Conservation (phyloP, 2,329 filamentous ascomycete species). For the Fusarium sp. region DNA sequence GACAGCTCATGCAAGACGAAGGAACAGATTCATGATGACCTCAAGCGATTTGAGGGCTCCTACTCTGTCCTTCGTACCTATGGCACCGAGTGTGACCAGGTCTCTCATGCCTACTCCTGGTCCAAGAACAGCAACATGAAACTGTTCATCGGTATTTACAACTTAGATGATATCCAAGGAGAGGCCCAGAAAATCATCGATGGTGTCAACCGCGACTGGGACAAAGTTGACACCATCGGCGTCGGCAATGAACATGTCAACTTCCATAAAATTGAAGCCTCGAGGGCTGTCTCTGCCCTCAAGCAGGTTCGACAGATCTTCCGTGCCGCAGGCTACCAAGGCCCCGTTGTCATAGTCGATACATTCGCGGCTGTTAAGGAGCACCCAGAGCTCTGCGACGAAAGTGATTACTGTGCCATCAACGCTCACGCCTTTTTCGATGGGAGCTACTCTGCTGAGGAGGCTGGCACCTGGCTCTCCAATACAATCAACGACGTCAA, state of each 20-base stretch:
- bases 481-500: constrained; percentile 65
- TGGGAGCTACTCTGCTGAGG: constrained; percentile 67
- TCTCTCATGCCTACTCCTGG: constrained; percentile 72
- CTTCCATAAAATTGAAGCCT: constrained; percentile 67
- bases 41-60: constrained; percentile 65
- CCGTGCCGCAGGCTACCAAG: constrained; percentile 74
- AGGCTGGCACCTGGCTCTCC: constrained; percentile 78
- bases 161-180: constrained; percentile 68
- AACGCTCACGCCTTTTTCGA: constrained; percentile 93
- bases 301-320: constrained; percentile 70
- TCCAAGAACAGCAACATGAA: constrained; percentile 76
- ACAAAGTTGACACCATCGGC: constrained; percentile 76
- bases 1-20: constrained; percentile 76
- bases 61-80: constrained; percentile 82
- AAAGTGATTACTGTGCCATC: constrained; percentile 83
- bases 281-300: constrained; percentile 71
- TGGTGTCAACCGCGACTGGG: constrained; percentile 76
- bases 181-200: constrained; percentile 74
- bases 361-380: constrained; percentile 78
- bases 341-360: constrained; percentile 85
- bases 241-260: constrained; percentile 89
- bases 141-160: constrained; percentile 82
- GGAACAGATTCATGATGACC: constrained; percentile 74
- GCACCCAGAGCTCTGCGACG: constrained; percentile 78
- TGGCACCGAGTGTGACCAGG: constrained; percentile 84